A percentile compares a stretch with the other conserved stretches of the same genome.
phyloP scores from a whole-genome alignment of 2,329 filamentous ascomycete genomes.

The Colletotrichum lindemuthianum region DNA sequence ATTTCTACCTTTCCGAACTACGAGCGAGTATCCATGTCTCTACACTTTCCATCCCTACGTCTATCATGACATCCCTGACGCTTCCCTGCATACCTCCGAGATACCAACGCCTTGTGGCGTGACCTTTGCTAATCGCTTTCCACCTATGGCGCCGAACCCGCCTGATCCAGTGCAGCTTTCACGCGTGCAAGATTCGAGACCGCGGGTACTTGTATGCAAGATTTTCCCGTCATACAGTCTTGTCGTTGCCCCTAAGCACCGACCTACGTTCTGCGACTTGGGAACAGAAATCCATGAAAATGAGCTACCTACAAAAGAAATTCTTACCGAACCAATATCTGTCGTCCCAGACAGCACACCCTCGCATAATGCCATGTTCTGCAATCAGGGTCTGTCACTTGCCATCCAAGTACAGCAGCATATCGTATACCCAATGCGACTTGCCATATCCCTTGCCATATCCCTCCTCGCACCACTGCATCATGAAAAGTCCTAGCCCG shows the following conservation, averaged over 20 bases:
- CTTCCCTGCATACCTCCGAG: conserved; percentile 17
- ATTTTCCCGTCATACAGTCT: conserved; percentile 9
- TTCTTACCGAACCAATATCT: not conserved
- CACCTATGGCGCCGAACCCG: not conserved
- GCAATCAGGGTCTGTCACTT: not conserved
- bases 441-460: not conserved
- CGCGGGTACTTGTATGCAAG: conserved; percentile 11
- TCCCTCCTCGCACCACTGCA: not conserved
- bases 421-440: not conserved
- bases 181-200: not conserved
- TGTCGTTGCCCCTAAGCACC: conserved; percentile 10
- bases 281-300: not conserved
- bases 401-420: not conserved
- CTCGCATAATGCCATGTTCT: not conserved
- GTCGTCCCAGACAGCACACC: not conserved
- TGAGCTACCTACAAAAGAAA: not conserved
- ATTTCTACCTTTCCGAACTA: conserved; percentile 22
- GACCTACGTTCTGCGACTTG: not conserved
- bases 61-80: not conserved
- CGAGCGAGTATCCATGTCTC: conserved; percentile 11
- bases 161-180: conserved; percentile 8
- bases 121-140: conserved; percentile 12
- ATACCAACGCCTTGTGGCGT: conserved; percentile 24
- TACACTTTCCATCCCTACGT: not conserved
- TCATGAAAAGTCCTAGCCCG: not conserved